phyloP scores from a whole-genome alignment of 495 filamentous ascomycete genomes.

The Neurospora terricola region DNA sequence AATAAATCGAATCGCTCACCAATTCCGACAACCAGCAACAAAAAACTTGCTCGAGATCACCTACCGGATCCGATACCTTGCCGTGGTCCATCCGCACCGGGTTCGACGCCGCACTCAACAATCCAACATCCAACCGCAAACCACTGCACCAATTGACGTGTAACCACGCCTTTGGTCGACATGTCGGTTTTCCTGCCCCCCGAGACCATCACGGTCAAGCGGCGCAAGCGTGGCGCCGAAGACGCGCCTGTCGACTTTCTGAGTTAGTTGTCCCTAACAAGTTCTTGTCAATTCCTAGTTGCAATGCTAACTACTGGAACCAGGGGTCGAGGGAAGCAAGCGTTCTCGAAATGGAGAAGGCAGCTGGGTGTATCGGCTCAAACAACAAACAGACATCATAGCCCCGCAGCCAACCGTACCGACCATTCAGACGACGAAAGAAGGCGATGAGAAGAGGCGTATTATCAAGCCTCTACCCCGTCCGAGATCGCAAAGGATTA shows the following conservation, averaged over 20 bases:
- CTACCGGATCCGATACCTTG: neutral
- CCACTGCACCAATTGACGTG: neutral
- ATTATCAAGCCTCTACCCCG: constrained; percentile 5
- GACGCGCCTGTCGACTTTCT: constrained; percentile 43
- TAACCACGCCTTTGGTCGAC: neutral
- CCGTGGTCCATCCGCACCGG: neutral
- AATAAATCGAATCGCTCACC: neutral
- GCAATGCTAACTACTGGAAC: constrained; percentile 3
- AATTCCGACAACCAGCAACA: neutral
- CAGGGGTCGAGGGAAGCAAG: constrained; percentile 26
- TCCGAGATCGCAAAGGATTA: neutral
- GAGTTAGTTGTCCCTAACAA: constrained; percentile 25
- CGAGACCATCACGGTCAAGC: constrained; percentile 42
- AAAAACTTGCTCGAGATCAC: neutral
- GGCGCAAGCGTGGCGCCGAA: constrained; percentile 42
- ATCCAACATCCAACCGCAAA: neutral
- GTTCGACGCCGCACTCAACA: neutral
- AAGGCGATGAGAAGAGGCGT: constrained; percentile 16
- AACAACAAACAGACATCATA: constrained; percentile 4
- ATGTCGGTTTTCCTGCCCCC: constrained; percentile 40
- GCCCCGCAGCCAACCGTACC: constrained; percentile 6
- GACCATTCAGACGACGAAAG: constrained; percentile 16
- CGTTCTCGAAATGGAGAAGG: constrained; percentile 26
- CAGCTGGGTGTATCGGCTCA: constrained; percentile 34
- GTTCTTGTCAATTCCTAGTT: neutral